Conservation (phyloP, 441 rosid species). For the Croton setiger region DNA sequence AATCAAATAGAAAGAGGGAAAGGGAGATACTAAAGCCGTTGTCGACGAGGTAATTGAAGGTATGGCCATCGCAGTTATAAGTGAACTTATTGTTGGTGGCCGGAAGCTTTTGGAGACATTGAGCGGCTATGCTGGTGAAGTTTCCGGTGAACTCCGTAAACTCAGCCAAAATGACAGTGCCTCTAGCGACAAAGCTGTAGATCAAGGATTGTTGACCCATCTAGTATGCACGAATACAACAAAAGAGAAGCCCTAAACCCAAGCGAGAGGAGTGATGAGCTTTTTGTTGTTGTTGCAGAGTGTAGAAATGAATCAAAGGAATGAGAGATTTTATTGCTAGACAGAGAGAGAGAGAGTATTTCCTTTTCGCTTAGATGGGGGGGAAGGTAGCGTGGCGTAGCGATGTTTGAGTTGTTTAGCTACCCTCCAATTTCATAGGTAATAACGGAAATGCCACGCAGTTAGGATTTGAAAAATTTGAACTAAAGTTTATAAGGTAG, state of each 20-base stretch:
- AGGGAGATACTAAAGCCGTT: conserved; percentile 51
- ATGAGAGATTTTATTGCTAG: conserved; percentile 11
- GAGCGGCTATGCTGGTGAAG: conserved; percentile 62
- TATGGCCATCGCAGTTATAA: conserved; percentile 79
- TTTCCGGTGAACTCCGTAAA: conserved; percentile 73
- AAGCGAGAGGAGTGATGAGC: conserved; percentile 9
- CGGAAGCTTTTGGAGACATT: conserved; percentile 79
- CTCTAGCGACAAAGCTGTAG: conserved; percentile 75
- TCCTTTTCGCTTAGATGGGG: conserved; percentile 28
- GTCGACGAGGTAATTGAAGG: conserved; percentile 73
- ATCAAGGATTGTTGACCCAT: conserved; percentile 81
- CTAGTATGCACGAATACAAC: not conserved
- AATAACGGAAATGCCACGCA: conserved; percentile 43
- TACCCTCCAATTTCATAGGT: conserved; percentile 29
- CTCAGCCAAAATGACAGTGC: conserved; percentile 60
- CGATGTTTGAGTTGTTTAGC: not conserved
- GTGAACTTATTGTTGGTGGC: conserved; percentile 69
- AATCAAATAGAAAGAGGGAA: not conserved
- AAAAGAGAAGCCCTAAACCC: conserved; percentile 18
- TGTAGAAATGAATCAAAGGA: conserved; percentile 15
- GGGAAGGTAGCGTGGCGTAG: conserved; percentile 28
- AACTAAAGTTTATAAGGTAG: not conserved
- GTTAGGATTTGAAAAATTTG: not conserved
- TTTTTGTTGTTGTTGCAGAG: conserved; percentile 6
- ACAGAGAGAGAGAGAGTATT: conserved; percentile 14